Evolutionary conservation across 768 basidiomycete species (phyloP).

Genomic region (Rhodotorula taiwanensis): DNA sequence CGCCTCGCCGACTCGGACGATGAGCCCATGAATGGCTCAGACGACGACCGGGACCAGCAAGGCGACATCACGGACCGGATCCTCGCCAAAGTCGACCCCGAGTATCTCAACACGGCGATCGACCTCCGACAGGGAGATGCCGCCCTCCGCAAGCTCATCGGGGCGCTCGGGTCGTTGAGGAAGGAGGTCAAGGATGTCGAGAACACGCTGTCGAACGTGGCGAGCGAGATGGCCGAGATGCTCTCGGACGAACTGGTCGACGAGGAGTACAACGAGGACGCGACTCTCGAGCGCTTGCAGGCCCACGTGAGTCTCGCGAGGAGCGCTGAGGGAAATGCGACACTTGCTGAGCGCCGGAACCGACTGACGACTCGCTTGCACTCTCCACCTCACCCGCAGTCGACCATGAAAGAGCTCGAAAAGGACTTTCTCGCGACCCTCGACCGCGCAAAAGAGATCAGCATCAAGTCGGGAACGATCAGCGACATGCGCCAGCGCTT

Average conservation of each 20-base stretch:
- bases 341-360: too few species aligned
- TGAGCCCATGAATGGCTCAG: background rate
- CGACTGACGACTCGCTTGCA: too few species aligned
- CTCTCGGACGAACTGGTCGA: constrained; percentile 6
- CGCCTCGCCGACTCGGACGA: background rate
- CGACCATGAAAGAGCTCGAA: constrained; percentile 52
- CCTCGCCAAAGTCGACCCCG: constrained; percentile 15
- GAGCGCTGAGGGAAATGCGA: too few species aligned
- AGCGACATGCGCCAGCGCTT: constrained; percentile 56
- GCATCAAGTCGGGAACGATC: constrained; percentile 54
- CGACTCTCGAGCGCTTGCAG: background rate
- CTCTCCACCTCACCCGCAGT: too few species aligned
- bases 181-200: background rate
- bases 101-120: constrained; percentile 29
- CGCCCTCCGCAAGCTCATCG: constrained; percentile 2
- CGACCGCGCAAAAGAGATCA: constrained; percentile 61
- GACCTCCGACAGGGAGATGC: constrained; percentile 18
- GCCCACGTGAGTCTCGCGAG: constrained; percentile 23
- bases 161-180: background rate
- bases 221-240: constrained; percentile 34
- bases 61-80: constrained; percentile 11
- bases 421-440: constrained; percentile 60
- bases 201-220: constrained; percentile 24
- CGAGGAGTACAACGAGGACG: constrained; percentile 13
- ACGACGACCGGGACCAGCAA: background rate